A percentile compares a stretch with the other conserved stretches of the same genome.
Evolutionary conservation across 176 grass and related monocot species (phyloP).

Genomic region (Oryza meridionalis): DNA sequence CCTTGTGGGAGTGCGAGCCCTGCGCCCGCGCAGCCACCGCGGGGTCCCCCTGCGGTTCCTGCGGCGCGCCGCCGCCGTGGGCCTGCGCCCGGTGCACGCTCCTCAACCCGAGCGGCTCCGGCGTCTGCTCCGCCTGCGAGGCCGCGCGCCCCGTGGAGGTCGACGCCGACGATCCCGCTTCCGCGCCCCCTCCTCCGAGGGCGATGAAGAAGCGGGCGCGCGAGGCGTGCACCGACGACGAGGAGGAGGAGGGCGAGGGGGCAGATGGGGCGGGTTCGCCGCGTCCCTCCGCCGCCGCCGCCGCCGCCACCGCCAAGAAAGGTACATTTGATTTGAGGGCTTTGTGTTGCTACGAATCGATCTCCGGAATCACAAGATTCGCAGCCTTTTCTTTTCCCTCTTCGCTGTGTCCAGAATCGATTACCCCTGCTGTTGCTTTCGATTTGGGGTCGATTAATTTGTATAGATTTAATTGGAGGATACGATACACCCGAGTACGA

Average conservation of each 20-base stretch:
- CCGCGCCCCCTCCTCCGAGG: not conserved
- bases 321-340: conserved; percentile 17
- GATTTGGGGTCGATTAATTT: not conserved
- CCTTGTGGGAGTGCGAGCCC: not conserved
- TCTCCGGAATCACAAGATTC: not conserved
- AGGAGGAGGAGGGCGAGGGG: not conserved
- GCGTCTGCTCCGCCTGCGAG: conserved; percentile 45
- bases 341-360: not conserved
- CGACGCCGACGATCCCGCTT: conserved; percentile 36
- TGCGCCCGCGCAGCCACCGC: not conserved
- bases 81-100: conserved; percentile 52
- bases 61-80: conserved; percentile 38
- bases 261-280: not conserved
- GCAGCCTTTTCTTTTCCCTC: not conserved
- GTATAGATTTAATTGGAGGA: not conserved
- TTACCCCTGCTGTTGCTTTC: not conserved
- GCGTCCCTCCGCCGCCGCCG: not conserved
- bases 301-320: conserved; percentile 25
- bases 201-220: conserved; percentile 16
- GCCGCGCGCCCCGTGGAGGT: conserved; percentile 40
- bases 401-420: not conserved
- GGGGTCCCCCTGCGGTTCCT: not conserved
- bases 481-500: not conserved
- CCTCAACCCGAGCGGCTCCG: conserved; percentile 34
- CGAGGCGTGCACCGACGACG: not conserved